Evolutionary conservation across 2,329 filamentous ascomycete species (phyloP).

Genomic region (Aureobasidium sp.): DNA sequence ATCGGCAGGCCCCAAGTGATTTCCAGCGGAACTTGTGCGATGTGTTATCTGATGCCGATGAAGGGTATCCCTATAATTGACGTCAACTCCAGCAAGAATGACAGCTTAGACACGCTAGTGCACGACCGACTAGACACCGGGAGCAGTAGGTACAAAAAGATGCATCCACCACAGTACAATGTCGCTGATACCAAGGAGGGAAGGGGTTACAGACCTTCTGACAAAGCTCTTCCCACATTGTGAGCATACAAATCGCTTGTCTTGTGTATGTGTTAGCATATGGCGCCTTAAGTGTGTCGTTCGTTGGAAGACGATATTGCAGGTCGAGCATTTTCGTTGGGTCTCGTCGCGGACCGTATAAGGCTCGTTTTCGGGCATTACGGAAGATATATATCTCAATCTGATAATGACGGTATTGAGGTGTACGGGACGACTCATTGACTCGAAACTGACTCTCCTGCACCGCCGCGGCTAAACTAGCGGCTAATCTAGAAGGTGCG

Average conservation of each 20-base stretch:
- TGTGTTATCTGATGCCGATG: slow-evolving; percentile 12
- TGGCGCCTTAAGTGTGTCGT: slow-evolving; percentile 15
- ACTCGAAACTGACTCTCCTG: neutral
- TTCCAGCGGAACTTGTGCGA: neutral
- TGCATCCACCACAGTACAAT: neutral
- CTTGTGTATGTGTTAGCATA: slow-evolving; percentile 15
- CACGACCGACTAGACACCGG: no score
- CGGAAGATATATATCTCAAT: neutral
- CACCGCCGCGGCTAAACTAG: neutral
- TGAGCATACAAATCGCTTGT: slow-evolving; percentile 11
- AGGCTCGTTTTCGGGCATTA: slow-evolving; percentile 10
- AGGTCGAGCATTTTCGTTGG: slow-evolving; percentile 15
- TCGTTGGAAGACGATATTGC: slow-evolving; percentile 10
- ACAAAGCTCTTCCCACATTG: slow-evolving; percentile 16
- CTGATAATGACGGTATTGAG: neutral
- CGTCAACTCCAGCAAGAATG: neutral
- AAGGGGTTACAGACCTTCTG: slow-evolving; percentile 1
- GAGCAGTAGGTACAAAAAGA: neutral
- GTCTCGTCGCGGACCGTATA: neutral
- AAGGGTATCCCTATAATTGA: slow-evolving; percentile 1
- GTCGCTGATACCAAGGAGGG: neutral
- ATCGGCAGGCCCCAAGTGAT: neutral
- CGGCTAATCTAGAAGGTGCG: neutral
- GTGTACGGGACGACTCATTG: neutral
- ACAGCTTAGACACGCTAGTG: neutral